These are phyloP conservation scores for Suillus paluster DNA, from an alignment of 768 basidiomycete genomes.

Conservation along the genomic window DNA sequence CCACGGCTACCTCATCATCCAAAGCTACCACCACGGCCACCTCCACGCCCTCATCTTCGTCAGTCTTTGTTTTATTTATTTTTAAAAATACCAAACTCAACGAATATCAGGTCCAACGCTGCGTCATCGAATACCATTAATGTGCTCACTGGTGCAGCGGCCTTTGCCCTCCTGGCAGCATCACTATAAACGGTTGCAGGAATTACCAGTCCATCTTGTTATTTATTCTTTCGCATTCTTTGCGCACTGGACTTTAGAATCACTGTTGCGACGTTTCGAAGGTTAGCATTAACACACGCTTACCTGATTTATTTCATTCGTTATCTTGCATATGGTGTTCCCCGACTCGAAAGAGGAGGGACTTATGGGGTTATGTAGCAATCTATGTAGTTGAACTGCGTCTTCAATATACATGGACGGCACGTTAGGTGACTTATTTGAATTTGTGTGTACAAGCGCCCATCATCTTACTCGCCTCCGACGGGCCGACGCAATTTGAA, in stretches of 20 bases:
- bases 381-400: neutral
- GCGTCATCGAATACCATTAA: slow-evolving; percentile 12
- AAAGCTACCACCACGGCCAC: slow-evolving; percentile 16
- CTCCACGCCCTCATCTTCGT: slow-evolving; percentile 13
- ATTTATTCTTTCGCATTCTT: slow-evolving; percentile 6
- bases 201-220: neutral
- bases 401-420: neutral
- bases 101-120: slow-evolving; percentile 5
- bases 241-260: neutral
- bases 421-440: slow-evolving; percentile 3
- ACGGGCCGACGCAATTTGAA: neutral
- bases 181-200: slow-evolving; percentile 14
- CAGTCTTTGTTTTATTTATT: neutral
- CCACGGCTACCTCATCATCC: slow-evolving; percentile 24
- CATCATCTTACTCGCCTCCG: neutral
- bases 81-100: no score
- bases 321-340: neutral
- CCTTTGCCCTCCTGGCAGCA: slow-evolving; percentile 16
- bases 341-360: neutral
- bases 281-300: neutral
- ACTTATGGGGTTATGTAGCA: neutral
- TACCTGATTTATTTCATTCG: neutral
- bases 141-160: slow-evolving; percentile 15
- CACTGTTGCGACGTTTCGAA: neutral
- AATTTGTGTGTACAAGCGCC: slow-evolving; percentile 4